Conservation (phyloP, 805 yeast species). For the Wickerhamiella brachini region DNA sequence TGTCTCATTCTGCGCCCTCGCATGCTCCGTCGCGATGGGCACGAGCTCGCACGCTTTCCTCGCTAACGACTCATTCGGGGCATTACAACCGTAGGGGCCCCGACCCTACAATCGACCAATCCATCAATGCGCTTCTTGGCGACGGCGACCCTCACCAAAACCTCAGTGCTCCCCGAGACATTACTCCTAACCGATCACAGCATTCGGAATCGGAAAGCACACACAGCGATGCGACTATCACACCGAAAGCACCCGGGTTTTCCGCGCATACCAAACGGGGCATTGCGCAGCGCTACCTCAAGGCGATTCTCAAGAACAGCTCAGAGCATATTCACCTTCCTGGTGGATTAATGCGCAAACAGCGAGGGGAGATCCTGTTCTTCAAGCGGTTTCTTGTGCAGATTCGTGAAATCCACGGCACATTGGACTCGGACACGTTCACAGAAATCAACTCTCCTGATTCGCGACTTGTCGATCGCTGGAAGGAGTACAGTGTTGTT, state of each 20-base stretch:
- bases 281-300: background rate
- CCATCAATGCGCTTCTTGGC: background rate
- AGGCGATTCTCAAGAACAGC: background rate
- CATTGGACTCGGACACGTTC: conserved; percentile 21
- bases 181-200: too few species aligned
- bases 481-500: conserved; percentile 70
- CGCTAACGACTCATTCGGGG: background rate
- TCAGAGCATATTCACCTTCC: background rate
- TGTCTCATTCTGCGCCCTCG: background rate
- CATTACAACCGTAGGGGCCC: background rate
- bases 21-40: background rate
- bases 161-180: too few species aligned
- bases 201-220: background rate
- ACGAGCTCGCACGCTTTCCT: background rate
- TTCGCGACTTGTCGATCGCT: conserved; percentile 48
- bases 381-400: conserved; percentile 57
- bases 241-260: background rate
- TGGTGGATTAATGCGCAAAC: conserved; percentile 4
- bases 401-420: conserved; percentile 25
- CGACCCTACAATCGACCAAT: background rate
- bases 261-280: background rate
- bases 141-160: too few species aligned
- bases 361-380: conserved; percentile 47
- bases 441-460: conserved; percentile 40
- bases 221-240: background rate